A percentile compares a stretch with the other conserved stretches of the same genome.
Conservation (phyloP, 768 basidiomycete species). For the Royoungia palumana region DNA sequence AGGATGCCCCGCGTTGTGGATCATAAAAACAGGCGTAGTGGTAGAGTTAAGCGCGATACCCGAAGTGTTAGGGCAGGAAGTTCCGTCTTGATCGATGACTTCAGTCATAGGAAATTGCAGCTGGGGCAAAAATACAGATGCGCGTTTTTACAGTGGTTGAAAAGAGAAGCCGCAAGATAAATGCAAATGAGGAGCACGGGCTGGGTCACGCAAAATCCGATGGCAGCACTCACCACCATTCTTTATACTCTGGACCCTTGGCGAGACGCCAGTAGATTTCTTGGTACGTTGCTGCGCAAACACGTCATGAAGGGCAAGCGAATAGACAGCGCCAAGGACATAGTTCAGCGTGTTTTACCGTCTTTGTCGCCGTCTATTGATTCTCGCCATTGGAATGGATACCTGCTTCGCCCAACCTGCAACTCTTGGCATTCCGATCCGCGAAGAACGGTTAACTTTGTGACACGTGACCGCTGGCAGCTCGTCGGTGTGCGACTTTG, state of each 20-base stretch:
- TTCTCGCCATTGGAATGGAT: too few relatives aligned
- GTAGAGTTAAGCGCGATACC: not conserved
- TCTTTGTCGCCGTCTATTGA: too few relatives aligned
- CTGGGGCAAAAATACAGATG: not conserved
- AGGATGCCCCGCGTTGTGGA: not conserved
- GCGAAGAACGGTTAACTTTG: not conserved
- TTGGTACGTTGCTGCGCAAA: not conserved
- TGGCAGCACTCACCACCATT: not conserved
- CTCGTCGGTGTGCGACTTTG: not conserved
- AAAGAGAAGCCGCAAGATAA: not conserved
- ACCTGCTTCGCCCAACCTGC: constrained; percentile 1
- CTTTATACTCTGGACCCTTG: constrained; percentile 7
- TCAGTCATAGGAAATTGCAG: constrained; percentile 1
- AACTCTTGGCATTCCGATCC: constrained; percentile 20
- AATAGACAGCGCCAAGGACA: constrained; percentile 7
- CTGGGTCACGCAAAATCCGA: not conserved
- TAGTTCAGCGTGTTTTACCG: not conserved
- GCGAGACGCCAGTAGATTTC: not conserved
- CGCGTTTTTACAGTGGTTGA: not conserved
- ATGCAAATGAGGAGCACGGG: not conserved
- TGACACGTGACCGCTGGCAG: not conserved
- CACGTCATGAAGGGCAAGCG: not conserved
- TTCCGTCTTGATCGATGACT: not conserved
- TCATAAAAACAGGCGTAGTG: not conserved
- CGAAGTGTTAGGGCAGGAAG: not conserved